phyloP scores from a whole-genome alignment of 768 basidiomycete genomes.

The Mrakia hoshinonis region DNA sequence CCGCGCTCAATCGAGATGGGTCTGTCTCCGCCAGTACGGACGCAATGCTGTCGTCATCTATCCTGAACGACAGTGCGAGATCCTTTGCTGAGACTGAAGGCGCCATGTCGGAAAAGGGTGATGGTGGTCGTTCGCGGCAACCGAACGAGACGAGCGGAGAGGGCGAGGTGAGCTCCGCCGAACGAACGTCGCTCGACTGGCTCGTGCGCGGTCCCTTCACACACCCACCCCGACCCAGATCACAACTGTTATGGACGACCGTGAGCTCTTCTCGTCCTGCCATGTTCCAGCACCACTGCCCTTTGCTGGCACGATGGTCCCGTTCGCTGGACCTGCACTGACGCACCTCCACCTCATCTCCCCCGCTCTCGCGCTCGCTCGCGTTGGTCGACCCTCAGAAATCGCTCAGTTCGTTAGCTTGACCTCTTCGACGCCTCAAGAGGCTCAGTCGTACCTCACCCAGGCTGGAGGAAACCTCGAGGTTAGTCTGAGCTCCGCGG shows the following conservation, averaged over 20 bases:
- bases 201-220: too few species aligned
- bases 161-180: too few species aligned
- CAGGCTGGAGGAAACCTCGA: slow-evolving; percentile 24
- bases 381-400: neutral
- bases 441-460: slow-evolving; percentile 16
- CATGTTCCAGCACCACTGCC: neutral
- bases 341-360: slow-evolving; percentile 12
- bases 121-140: too few species aligned
- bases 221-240: neutral
- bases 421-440: slow-evolving; percentile 19
- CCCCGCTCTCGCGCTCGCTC: neutral
- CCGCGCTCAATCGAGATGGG: too few species aligned
- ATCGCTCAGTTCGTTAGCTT: slow-evolving; percentile 25
- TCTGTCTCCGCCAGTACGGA: too few species aligned
- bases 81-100: too few species aligned
- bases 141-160: too few species aligned
- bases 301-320: neutral
- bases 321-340: neutral
- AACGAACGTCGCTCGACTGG: too few species aligned
- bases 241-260: slow-evolving; percentile 14
- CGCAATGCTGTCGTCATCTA: too few species aligned
- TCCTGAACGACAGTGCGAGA: too few species aligned
- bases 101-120: too few species aligned
- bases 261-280: neutral
- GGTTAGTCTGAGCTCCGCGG: neutral